Base-by-base conservation (phyloP, 768 basidiomycete genomes). In the Amanita subjunquillea region DNA sequence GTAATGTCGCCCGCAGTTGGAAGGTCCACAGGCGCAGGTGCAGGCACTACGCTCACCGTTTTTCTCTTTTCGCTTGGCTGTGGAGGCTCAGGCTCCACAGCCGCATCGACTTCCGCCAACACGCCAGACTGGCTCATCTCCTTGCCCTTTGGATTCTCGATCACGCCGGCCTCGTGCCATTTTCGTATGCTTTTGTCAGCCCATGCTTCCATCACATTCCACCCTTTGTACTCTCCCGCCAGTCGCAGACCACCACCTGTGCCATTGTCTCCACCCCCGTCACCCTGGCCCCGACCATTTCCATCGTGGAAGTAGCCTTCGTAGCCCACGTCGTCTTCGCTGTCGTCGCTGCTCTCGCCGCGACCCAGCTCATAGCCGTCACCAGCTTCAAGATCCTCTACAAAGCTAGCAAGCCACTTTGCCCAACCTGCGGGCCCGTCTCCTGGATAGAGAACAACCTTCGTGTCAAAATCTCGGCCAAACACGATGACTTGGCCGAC, bases 391-490 rank as follows among this genome's bases (percentile, higher is more conserved):
- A 99, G 66, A 46, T 97, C 93, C 27, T 98, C 95, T 1, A 82
- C 92, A 60, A 98, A 97, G 51, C 73, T 75, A 4, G 91, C 83
- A 48, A 98, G 69, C 91, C 93, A 99, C 61, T 83, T 82, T 34
- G 91, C 96, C 95, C 96, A 99, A 3, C 95, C 96, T 8, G 78
- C 83, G 13, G 79, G 76, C 6, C 93, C 92, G 53, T 97, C 92
- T 6, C 96, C 96, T 48, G 79, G 75, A 83, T 87, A 97, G 43
- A 98, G 73, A 39, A 98, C 94, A 36, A 96, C 90, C 64, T 99
- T 99, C 9, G 91, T 87, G 67, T 99, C 96, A 67, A 98, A 97
- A 63, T 98, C 96, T 48, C 96, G 80, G n/a, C 96, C 96, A 65
- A 98, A 99, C 46, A 97, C 85, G 54, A 99, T 96, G 44, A 97